These are phyloP conservation scores for Grosmannia huntii DNA, from an alignment of 2,329 filamentous ascomycete species.

Conservation along the genomic window DNA sequence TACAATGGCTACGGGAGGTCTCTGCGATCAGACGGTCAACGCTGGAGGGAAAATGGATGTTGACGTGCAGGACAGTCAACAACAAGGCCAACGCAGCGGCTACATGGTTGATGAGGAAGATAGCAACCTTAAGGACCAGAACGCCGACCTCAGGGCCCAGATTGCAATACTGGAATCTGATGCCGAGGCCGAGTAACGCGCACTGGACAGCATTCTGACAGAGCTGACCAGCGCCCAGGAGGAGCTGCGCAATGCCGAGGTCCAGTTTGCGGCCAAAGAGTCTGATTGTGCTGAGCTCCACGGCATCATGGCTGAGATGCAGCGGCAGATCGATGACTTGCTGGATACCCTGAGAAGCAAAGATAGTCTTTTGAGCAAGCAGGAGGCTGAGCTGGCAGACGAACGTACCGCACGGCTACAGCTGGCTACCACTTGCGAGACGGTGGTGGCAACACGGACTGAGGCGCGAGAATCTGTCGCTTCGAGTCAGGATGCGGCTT, in stretches of 20 bases:
- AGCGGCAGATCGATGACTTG: neutral
- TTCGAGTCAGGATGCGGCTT: neutral
- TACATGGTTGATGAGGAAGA: neutral
- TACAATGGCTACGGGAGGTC: neutral
- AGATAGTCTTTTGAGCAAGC: neutral
- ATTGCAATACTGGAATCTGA: slow-evolving; percentile 1
- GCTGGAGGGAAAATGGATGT: neutral
- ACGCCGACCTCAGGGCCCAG: neutral
- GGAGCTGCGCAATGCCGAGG: neutral
- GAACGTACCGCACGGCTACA: neutral
- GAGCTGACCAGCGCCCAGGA: neutral
- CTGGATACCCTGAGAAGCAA: neutral
- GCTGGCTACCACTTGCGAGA: neutral
- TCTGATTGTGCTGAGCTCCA: neutral
- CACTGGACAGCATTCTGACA: slow-evolving; percentile 1
- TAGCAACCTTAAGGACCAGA: neutral
- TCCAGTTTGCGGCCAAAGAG: neutral
- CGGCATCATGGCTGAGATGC: neutral
- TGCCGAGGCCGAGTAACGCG: neutral
- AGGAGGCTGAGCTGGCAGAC: neutral
- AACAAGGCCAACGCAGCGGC: neutral
- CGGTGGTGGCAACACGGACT: neutral
- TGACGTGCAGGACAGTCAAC: neutral
- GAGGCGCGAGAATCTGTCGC: neutral
- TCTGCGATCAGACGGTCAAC: neutral